Evolutionary conservation across 805 yeast genomes (phyloP), one percentile per base, ranked within the genome.

Genomic region (Saccharomycopsis microspora): DNA sequence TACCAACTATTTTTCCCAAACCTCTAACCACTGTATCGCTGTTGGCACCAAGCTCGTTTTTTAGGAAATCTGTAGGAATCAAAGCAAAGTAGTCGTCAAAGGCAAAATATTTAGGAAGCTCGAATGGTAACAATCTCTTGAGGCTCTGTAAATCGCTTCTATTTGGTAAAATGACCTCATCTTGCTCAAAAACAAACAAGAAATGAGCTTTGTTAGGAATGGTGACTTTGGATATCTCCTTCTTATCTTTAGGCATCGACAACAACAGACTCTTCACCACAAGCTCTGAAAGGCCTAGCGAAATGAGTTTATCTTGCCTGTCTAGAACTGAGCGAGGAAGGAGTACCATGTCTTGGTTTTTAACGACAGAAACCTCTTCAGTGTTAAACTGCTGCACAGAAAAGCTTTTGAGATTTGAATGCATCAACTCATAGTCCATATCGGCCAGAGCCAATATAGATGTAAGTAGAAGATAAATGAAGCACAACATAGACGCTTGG

Each of bases 251-350:
- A 3, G 45, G 45, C 28, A 43, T 10, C 5, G 27, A 5, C 10
- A 43, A 33, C 8, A 30, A 19, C 29, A 35, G 27, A 27, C 39
- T 34, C 11, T 33, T 33, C 8, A 19, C 32, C 34, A 43, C 28
- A 7, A 43, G 27, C 37, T 35, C 45, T 5, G 41, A n/a, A 19
- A 43, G 10, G 9, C 45, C 45, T 27, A 42, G 42, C 5, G 44
- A 30, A 8, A 42, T 30, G 9, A 42, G 39, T 30, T 29, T 5
- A 10, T 32, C 37, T 29, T 29, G 19, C 19, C 19, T 19, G 19
- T 19, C 19, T 19, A 19, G 19, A 19, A 19, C 19, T 19, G 19
- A 19, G 19, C 19, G 19, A 19, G 19, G 19, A 19, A 19, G 19
- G 19, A 19, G 19, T 19, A 19, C 19, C 19, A 19, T 19, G 19